Percentiles rank a stretch among this genome's conserved stretches.
Evolutionary conservation across 345 rosid species (phyloP).

Genomic region (Erodium maritimum): DNA sequence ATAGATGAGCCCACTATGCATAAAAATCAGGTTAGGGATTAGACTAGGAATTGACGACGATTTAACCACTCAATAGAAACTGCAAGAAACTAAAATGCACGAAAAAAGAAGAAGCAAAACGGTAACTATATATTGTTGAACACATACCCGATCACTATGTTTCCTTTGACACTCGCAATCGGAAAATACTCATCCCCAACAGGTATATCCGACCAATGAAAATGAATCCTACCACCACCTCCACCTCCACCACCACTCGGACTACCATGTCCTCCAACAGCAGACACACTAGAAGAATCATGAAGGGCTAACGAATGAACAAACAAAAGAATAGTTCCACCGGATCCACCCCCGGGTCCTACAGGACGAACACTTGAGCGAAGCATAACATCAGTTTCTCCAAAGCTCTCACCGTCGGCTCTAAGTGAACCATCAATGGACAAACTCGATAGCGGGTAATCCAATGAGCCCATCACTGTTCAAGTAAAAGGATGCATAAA

Average conservation of each 20-base stretch:
- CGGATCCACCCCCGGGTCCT: slow-evolving; percentile 94
- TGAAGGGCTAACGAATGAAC: slow-evolving; percentile 41
- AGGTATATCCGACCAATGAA: slow-evolving; percentile 79
- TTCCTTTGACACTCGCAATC: slow-evolving; percentile 70
- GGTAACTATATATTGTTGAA: neutral
- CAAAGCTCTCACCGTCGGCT: slow-evolving; percentile 79
- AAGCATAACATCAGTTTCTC: slow-evolving; percentile 27
- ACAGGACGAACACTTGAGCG: slow-evolving; percentile 43
- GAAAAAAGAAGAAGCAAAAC: neutral
- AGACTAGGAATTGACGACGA: too few relatives aligned
- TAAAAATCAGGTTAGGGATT: neutral
- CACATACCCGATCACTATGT: slow-evolving; percentile 57
- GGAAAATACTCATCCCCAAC: slow-evolving; percentile 66
- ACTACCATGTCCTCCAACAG: slow-evolving; percentile 76
- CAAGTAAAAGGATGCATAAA: slow-evolving; percentile 13
- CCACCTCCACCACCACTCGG: slow-evolving; percentile 81
- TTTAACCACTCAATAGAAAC: neutral
- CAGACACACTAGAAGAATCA: slow-evolving; percentile 43
- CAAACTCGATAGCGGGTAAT: slow-evolving; percentile 69
- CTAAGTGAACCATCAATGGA: slow-evolving; percentile 60
- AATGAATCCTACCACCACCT: slow-evolving; percentile 91
- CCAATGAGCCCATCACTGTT: slow-evolving; percentile 87
- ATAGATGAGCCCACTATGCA: too few relatives aligned
- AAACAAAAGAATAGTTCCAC: slow-evolving; percentile 82
- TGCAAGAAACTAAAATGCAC: neutral